Conservation (phyloP, 2,329 filamentous ascomycete genomes). For the Aspergillus ustus region DNA sequence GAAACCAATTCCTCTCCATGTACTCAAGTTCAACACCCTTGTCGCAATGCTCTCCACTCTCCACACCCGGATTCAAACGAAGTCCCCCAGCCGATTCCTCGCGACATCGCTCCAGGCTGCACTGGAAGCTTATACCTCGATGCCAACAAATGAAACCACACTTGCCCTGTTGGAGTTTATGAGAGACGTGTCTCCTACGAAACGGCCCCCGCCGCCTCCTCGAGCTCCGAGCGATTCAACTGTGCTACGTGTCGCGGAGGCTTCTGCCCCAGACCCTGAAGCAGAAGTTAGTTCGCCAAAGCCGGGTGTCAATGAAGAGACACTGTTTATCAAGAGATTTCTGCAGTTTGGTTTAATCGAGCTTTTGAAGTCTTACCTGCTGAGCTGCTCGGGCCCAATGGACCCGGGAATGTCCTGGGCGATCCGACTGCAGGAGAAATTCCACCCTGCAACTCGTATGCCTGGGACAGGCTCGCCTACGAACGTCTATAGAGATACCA, state of each 20-base stretch:
- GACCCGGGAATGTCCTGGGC: slow-evolving; percentile 51
- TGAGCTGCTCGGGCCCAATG: slow-evolving; percentile 42
- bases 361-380: slow-evolving; percentile 63
- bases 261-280: slow-evolving; percentile 62
- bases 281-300: slow-evolving; percentile 50
- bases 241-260: slow-evolving; percentile 36
- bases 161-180: slow-evolving; percentile 62
- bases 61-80: slow-evolving; percentile 66
- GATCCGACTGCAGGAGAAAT: slow-evolving; percentile 60
- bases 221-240: slow-evolving; percentile 57
- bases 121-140: slow-evolving; percentile 62
- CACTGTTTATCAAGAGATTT: slow-evolving; percentile 57
- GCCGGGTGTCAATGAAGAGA: slow-evolving; percentile 51
- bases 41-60: slow-evolving; percentile 60
- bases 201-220: slow-evolving; percentile 64
- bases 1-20: slow-evolving; percentile 30
- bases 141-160: slow-evolving; percentile 61
- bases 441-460: slow-evolving; percentile 57
- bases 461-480: slow-evolving; percentile 55
- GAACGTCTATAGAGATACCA: slow-evolving; percentile 55
- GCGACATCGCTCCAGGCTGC: slow-evolving; percentile 67
- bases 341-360: slow-evolving; percentile 68
- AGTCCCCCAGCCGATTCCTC: slow-evolving; percentile 67
- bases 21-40: slow-evolving; percentile 48
- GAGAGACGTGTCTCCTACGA: slow-evolving; percentile 61